These are phyloP conservation scores for Teratosphaeria pseudoeucalypti DNA, from an alignment of 2,329 filamentous ascomycete genomes.

Conservation along the genomic window DNA sequence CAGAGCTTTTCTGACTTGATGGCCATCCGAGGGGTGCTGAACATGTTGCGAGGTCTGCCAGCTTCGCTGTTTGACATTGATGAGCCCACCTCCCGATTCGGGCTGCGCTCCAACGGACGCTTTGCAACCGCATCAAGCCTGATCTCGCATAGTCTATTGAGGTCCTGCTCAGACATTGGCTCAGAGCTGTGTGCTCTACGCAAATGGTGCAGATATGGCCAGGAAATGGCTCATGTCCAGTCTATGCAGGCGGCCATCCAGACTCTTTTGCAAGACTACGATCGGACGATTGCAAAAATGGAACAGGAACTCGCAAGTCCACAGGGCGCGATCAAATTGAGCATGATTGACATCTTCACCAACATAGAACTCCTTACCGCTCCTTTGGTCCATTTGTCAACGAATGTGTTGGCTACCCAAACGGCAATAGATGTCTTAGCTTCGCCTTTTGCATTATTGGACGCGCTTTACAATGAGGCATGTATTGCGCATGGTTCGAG, in stretches of 20 bases:
- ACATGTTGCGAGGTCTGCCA: constrained; percentile 72
- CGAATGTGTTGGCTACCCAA: constrained; percentile 41
- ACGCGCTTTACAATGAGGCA: constrained; percentile 63
- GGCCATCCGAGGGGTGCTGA: constrained; percentile 64
- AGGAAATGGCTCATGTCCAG: constrained; percentile 43
- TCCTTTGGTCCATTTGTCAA: constrained; percentile 51
- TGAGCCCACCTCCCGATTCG: constrained; percentile 7
- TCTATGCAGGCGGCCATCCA: constrained; percentile 58
- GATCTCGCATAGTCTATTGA: constrained; percentile 29
- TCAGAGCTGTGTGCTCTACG: constrained; percentile 39
- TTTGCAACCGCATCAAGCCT: background rate
- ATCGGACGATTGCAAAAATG: constrained; percentile 47
- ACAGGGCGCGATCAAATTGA: constrained; percentile 48
- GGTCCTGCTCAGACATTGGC: constrained; percentile 40
- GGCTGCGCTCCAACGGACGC: background rate
- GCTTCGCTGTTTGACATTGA: constrained; percentile 56
- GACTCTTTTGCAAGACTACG: constrained; percentile 47
- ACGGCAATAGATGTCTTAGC: constrained; percentile 34
- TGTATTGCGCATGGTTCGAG: constrained; percentile 61
- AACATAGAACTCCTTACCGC: constrained; percentile 46
- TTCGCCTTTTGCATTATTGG: constrained; percentile 59
- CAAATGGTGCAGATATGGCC: constrained; percentile 33
- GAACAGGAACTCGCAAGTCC: constrained; percentile 52
- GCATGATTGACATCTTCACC: constrained; percentile 51
- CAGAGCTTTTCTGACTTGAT: constrained; percentile 56